phyloP scores from a whole-genome alignment of 371 early-diverging fungal species.

The Fennellomyces sp. region DNA sequence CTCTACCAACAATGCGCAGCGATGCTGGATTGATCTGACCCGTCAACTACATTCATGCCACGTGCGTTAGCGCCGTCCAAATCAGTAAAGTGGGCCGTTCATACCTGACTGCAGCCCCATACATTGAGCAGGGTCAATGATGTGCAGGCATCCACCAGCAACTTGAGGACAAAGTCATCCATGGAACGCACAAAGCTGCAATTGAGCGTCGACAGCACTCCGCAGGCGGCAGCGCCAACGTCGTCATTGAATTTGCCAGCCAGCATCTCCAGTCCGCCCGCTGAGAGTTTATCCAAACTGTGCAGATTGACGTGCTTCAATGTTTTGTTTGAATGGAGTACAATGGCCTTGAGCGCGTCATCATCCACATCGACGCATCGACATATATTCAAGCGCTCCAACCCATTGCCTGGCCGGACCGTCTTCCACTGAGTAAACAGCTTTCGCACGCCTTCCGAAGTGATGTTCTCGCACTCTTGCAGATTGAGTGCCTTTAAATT shows the following conservation, averaged over 20 bases:
- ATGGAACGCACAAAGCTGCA: slow-evolving; percentile 75
- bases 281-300: slow-evolving; percentile 74
- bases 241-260: slow-evolving; percentile 27
- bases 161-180: slow-evolving; percentile 69
- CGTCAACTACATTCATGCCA: slow-evolving; percentile 4
- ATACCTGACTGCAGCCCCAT: slow-evolving; percentile 71
- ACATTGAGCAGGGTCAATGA: slow-evolving; percentile 56
- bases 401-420: slow-evolving; percentile 28
- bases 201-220: slow-evolving; percentile 56
- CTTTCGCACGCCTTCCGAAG: slow-evolving; percentile 58
- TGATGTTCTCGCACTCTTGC: slow-evolving; percentile 55
- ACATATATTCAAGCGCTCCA: slow-evolving; percentile 54
- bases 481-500: slow-evolving; percentile 59
- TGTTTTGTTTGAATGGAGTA: slow-evolving; percentile 61
- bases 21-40: neutral
- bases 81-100: neutral
- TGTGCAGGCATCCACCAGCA: slow-evolving; percentile 47
- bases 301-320: slow-evolving; percentile 65
- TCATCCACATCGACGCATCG: slow-evolving; percentile 64
- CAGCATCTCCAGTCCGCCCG: slow-evolving; percentile 52
- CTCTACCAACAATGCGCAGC: slow-evolving; percentile 12
- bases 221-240: slow-evolving; percentile 23
- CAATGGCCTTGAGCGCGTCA: slow-evolving; percentile 55
- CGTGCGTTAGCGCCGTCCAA: neutral
- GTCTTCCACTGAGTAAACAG: slow-evolving; percentile 58